These are phyloP conservation scores for Serendipita vermifera DNA, from an alignment of 768 basidiomycete genomes.

Conservation along the genomic window DNA sequence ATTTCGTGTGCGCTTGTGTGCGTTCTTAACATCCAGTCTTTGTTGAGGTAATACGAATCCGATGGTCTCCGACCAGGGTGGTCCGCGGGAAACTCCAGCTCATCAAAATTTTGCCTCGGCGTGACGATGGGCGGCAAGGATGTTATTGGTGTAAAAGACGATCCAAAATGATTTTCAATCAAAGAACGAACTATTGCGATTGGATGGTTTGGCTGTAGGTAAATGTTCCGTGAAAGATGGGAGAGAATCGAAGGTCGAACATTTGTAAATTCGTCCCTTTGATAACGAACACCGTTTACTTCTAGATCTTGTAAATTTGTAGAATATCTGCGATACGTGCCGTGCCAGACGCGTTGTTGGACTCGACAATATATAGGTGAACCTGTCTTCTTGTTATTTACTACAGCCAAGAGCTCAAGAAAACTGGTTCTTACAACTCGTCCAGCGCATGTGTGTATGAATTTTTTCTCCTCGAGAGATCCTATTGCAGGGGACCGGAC, in stretches of 20 bases:
- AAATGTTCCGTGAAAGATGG: slow-evolving; percentile 64
- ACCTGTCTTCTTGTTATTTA: too few species aligned
- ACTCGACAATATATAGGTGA: too few species aligned
- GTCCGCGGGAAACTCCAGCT: slow-evolving; percentile 83
- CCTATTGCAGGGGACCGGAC: too few species aligned
- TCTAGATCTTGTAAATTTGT: background rate
- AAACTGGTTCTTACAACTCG: too few species aligned
- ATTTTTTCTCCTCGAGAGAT: too few species aligned
- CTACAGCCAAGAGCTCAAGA: too few species aligned
- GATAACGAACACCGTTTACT: slow-evolving; percentile 33
- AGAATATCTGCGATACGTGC: background rate
- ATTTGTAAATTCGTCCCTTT: slow-evolving; percentile 71
- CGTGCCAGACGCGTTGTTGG: too few species aligned
- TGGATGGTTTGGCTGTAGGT: slow-evolving; percentile 68
- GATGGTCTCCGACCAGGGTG: slow-evolving; percentile 84
- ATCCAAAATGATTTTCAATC: slow-evolving; percentile 68
- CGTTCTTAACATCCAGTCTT: slow-evolving; percentile 80
- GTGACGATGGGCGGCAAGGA: slow-evolving; percentile 83
- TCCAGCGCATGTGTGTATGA: too few species aligned
- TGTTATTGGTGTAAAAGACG: slow-evolving; percentile 55
- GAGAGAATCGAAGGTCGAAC: slow-evolving; percentile 72
- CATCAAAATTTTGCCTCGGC: slow-evolving; percentile 88
- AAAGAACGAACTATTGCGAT: slow-evolving; percentile 70
- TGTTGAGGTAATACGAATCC: slow-evolving; percentile 95
- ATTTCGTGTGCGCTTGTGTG: slow-evolving; percentile 99